Evolutionary conservation across 1,139 yeast genomes (phyloP).

Genomic region (Kodamaea sp.): DNA sequence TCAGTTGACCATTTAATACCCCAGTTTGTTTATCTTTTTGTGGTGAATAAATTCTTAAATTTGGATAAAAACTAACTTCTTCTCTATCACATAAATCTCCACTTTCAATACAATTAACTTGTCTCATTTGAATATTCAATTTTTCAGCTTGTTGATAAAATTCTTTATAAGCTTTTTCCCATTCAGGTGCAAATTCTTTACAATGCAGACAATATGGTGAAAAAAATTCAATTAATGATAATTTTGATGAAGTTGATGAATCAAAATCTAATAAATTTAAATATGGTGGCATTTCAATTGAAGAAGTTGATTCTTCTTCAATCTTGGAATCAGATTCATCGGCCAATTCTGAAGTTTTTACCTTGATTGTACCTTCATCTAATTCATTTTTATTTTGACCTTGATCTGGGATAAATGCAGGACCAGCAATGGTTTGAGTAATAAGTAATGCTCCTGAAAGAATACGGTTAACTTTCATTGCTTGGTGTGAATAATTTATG

Average conservation of each 20-base stretch:
- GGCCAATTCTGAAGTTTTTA: slow-evolving; percentile 3
- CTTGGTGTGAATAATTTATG: not conserved
- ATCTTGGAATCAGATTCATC: slow-evolving; percentile 4
- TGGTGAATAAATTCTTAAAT: slow-evolving; percentile 59
- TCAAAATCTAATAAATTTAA: slow-evolving; percentile 42
- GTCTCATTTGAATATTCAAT: slow-evolving; percentile 52
- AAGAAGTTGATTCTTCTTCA: slow-evolving; percentile 1
- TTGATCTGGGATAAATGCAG: not conserved
- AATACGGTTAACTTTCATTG: not conserved
- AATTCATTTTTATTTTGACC: not conserved
- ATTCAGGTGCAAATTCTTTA: slow-evolving; percentile 44
- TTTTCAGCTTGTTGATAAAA: slow-evolving; percentile 36
- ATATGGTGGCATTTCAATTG: slow-evolving; percentile 20
- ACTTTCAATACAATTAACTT: slow-evolving; percentile 67
- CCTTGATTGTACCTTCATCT: slow-evolving; percentile 1
- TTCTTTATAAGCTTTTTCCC: slow-evolving; percentile 43
- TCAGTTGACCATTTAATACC: slow-evolving; percentile 26
- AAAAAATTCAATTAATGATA: slow-evolving; percentile 37
- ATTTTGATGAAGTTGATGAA: slow-evolving; percentile 36
- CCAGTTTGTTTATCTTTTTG: slow-evolving; percentile 29
- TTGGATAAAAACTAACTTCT: slow-evolving; percentile 54
- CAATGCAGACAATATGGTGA: slow-evolving; percentile 62
- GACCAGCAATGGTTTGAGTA: not conserved
- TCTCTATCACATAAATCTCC: slow-evolving; percentile 71
- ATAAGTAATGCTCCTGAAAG: not conserved